These are phyloP conservation scores for Margaritispora aquatica DNA, from an alignment of 495 filamentous ascomycete genomes.

Conservation along the genomic window DNA sequence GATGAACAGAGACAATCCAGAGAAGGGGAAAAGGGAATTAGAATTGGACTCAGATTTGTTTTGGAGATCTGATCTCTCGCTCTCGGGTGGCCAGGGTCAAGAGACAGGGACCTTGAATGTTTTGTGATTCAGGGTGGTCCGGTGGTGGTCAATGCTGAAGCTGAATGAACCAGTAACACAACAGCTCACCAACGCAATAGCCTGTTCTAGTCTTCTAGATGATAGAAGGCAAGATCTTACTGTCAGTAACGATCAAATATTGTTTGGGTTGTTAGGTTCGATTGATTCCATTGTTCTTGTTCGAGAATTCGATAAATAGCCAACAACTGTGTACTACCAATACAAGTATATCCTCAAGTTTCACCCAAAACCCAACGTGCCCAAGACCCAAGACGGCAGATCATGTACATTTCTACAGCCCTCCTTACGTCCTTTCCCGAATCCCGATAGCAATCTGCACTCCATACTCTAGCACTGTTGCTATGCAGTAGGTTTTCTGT, in stretches of 20 bases:
- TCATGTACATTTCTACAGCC: too few species aligned
- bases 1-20: background rate
- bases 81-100: background rate
- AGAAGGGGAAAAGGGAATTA: background rate
- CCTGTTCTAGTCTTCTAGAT: too few species aligned
- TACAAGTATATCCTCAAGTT: too few species aligned
- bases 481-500: background rate
- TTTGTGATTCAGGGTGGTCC: background rate
- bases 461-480: background rate
- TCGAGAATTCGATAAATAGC: too few species aligned
- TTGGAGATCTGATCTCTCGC: conserved; percentile 2
- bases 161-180: background rate
- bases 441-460: background rate
- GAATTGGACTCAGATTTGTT: background rate
- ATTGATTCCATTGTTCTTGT: too few species aligned
- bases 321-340: too few species aligned
- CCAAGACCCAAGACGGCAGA: too few species aligned
- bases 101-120: background rate
- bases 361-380: too few species aligned
- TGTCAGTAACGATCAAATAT: too few species aligned
- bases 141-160: conserved; percentile 1
- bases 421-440: too few species aligned
- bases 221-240: too few species aligned
- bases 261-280: too few species aligned
- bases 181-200: background rate